These are phyloP conservation scores for Phalaenopsis equestris DNA, from an alignment of 106 monocot species.

Conservation along the genomic window DNA sequence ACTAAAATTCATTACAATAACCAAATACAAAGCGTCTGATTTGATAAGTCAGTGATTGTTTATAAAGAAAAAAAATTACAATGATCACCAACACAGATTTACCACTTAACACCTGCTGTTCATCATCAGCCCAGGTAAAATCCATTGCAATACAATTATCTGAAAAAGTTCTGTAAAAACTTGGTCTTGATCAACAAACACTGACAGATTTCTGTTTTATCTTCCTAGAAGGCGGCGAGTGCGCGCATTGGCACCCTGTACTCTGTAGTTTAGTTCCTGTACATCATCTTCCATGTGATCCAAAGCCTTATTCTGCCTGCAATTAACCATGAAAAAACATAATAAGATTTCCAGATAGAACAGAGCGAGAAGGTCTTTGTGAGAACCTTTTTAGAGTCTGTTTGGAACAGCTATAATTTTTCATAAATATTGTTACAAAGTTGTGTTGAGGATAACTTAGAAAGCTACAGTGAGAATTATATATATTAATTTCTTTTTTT, in stretches of 20 bases:
- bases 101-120: not conserved
- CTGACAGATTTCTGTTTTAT: conserved; percentile 10
- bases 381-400: too few relatives aligned
- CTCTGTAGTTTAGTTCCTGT: conserved; percentile 37
- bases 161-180: not conserved
- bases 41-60: too few relatives aligned
- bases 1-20: not conserved
- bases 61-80: not conserved
- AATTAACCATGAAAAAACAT: conserved; percentile 5
- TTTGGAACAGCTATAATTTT: too few relatives aligned
- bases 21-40: not conserved
- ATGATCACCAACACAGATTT: not conserved
- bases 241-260: conserved; percentile 43
- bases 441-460: too few relatives aligned
- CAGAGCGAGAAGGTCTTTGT: too few relatives aligned
- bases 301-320: conserved; percentile 51
- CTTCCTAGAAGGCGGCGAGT: conserved; percentile 41
- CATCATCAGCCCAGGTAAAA: not conserved
- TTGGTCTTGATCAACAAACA: not conserved
- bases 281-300: conserved; percentile 48
- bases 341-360: not conserved
- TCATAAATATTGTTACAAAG: too few relatives aligned
- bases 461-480: too few relatives aligned
- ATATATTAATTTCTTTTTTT: too few relatives aligned
- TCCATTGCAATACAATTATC: not conserved